Evolutionary conservation across 768 basidiomycete species (phyloP).

Genomic region (Amanita rimosa): DNA sequence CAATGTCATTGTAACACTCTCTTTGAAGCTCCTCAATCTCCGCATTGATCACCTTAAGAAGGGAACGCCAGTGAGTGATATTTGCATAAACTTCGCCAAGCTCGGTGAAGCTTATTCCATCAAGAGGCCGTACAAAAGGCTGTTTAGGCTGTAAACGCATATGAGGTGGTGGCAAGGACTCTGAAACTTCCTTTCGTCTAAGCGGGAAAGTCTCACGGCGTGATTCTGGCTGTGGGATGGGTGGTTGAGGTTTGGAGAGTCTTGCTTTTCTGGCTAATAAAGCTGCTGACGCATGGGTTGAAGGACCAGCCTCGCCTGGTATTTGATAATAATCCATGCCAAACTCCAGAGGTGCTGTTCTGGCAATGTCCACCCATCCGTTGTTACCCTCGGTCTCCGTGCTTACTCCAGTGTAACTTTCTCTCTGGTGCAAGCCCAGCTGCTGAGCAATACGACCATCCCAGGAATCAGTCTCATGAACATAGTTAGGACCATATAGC

Average conservation of each 20-base stretch:
- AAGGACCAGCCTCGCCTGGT: constrained; percentile 2
- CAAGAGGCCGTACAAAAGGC: constrained; percentile 68
- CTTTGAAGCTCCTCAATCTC: constrained; percentile 64
- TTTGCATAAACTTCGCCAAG: constrained; percentile 57
- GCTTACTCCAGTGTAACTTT: constrained; percentile 4
- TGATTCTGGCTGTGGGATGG: constrained; percentile 15
- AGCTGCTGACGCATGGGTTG: not conserved
- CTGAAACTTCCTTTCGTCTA: constrained; percentile 21
- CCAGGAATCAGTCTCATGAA: constrained; percentile 19
- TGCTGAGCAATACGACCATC: constrained; percentile 15
- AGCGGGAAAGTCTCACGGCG: constrained; percentile 59
- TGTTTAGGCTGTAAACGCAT: constrained; percentile 55
- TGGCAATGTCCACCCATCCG: constrained; percentile 52
- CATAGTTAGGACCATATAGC: constrained; percentile 45
- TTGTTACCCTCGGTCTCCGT: constrained; percentile 21
- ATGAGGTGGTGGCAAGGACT: constrained; percentile 49
- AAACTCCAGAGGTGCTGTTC: constrained; percentile 29
- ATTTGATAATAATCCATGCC: constrained; percentile 16
- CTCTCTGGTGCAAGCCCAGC: not conserved
- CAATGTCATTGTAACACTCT: constrained; percentile 60
- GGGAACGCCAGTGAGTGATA: constrained; percentile 60
- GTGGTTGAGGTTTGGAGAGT: constrained; percentile 21
- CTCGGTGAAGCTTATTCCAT: constrained; percentile 55
- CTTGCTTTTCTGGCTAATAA: constrained; percentile 16
- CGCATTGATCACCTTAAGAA: constrained; percentile 59